Base-by-base conservation (phyloP, 73 alveolate genomes). In the Paramecium bursaria region DNA sequence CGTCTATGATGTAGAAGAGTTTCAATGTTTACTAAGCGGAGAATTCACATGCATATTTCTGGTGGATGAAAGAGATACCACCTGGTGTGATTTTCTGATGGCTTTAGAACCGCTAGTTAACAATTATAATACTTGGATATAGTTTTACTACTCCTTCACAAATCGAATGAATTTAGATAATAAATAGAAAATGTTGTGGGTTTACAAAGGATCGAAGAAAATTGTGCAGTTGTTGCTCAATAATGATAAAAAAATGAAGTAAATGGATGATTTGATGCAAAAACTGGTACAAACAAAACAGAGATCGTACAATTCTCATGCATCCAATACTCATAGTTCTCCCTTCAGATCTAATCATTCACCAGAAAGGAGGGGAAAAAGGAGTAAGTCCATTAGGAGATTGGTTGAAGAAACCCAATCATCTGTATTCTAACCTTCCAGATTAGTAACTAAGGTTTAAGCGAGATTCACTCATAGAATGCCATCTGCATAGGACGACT, bases 241-340 rank as follows among this genome's bases (percentile, higher is more conserved):
- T 67, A 67, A 42, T 35, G 82, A 67, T 15, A 67, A 67, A 19
- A 67, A 67, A 35, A 39, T 67, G 57, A 67, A 17, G 13, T 19
- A 67, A 19, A 67, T 67, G 48, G 82, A 67, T 67, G 82, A 67
- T 3, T 7, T 67, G 23, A 44, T 67, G 1, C 7, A 67, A n/a
- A 67, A 67, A 42, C 57, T 67, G 6, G 82, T 67, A 21, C 35
- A 67, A 42, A 39, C 76, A 14, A 57, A 57, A 57, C n/a, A 57
- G 13, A 7, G 7, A 27, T 57, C 76, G 27, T 30, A 57, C 17
- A 10, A 30, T 9, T 27, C 11, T 7, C 11, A 39, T 7, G 49
- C 11, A 11, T 39, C 5, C 5, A 39, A 39, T 39, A 5, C 5
- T 7, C 5, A 39, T 7, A 39, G 49, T 11, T 7, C 49, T 11